Conservation (phyloP, 2,329 filamentous ascomycete species). For the Alternaria hordeiaustralica region DNA sequence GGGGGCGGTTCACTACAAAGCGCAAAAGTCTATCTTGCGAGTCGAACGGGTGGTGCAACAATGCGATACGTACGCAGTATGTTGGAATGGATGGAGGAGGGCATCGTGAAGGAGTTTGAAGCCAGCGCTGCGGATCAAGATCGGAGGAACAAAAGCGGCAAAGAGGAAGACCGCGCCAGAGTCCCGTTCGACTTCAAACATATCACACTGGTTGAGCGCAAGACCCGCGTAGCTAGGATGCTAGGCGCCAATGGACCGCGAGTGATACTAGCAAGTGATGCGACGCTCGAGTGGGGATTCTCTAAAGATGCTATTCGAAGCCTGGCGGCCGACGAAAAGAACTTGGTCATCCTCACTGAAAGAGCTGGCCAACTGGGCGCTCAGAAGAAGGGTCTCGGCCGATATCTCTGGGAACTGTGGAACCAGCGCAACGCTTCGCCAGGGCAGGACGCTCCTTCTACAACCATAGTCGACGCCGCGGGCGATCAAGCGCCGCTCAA, state of each 20-base stretch:
- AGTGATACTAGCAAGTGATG: constrained; percentile 90
- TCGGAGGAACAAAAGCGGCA: constrained; percentile 43
- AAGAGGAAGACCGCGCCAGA: constrained; percentile 58
- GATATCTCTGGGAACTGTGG: constrained; percentile 73
- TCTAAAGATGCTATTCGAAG: constrained; percentile 79
- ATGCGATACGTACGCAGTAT: constrained; percentile 92
- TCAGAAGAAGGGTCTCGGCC: constrained; percentile 61
- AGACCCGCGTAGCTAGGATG: constrained; percentile 77
- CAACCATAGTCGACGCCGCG: constrained; percentile 70
- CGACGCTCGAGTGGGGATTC: constrained; percentile 92
- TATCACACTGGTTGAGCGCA: constrained; percentile 81
- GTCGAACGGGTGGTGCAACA: constrained; percentile 83
- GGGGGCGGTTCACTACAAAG: constrained; percentile 56
- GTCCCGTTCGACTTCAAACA: constrained; percentile 92
- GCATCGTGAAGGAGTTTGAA: constrained; percentile 90
- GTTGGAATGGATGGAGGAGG: constrained; percentile 99
- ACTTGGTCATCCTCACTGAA: constrained; percentile 88
- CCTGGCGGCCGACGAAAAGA: constrained; percentile 77
- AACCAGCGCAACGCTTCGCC: constrained; percentile 29
- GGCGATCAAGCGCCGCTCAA: constrained; percentile 50
- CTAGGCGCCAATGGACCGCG: constrained; percentile 61
- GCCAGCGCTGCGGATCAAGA: constrained; percentile 52
- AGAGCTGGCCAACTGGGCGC: constrained; percentile 58
- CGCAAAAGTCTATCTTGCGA: constrained; percentile 77
- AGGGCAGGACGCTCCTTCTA: constrained; percentile 40